These are phyloP conservation scores for Apiotrichum laibachii DNA, from an alignment of 1,284 basidiomycete species.

Conservation along the genomic window DNA sequence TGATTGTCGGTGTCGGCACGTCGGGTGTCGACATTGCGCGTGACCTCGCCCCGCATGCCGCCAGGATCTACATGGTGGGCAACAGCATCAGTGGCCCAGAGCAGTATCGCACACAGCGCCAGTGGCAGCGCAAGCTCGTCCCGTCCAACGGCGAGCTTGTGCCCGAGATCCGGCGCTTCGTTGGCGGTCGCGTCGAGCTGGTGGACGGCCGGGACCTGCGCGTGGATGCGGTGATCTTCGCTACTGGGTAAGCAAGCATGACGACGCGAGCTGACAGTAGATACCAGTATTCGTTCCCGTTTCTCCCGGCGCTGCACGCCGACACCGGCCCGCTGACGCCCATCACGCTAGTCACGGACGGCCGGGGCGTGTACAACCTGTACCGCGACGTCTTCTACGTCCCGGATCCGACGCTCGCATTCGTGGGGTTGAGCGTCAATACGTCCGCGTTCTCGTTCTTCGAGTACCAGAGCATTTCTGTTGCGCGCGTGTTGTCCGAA, in stretches of 20 bases:
- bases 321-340: conserved; percentile 24
- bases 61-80: conserved; percentile 32
- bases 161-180: conserved; percentile 47
- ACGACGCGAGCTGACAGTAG: conserved; percentile 14
- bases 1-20: conserved; percentile 56
- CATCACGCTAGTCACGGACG: conserved; percentile 53
- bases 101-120: conserved; percentile 35
- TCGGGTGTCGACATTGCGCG: conserved; percentile 54
- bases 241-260: conserved; percentile 50
- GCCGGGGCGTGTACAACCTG: conserved; percentile 54
- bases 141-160: conserved; percentile 44
- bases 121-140: conserved; percentile 34
- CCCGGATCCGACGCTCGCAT: conserved; percentile 56
- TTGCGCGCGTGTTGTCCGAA: conserved; percentile 30
- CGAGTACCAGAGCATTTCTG: conserved; percentile 36
- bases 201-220: conserved; percentile 53
- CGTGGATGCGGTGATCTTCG: conserved; percentile 54
- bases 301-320: conserved; percentile 54
- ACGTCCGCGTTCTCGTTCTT: conserved; percentile 39
- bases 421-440: conserved; percentile 41
- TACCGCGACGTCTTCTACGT: conserved; percentile 57
- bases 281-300: conserved; percentile 55
- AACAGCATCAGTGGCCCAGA: conserved; percentile 33
- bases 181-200: conserved; percentile 49
- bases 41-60: conserved; percentile 30